Percentiles rank a stretch among this genome's conserved stretches.
Conservation (phyloP, 2,329 filamentous ascomycete genomes). For the Neurospora sp. region DNA sequence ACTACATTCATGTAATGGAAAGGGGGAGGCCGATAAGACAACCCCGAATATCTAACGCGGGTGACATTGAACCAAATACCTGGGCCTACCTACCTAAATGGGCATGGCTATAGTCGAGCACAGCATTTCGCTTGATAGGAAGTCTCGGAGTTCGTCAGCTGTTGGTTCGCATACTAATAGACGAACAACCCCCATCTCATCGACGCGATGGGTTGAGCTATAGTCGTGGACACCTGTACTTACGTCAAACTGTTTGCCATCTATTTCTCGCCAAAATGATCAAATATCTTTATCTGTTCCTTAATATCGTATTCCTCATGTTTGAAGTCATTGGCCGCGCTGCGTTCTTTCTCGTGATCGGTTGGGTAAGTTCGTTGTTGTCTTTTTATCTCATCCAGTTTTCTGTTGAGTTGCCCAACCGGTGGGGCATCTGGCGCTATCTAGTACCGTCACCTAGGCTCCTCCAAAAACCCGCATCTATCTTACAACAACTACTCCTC, state of each 20-base stretch:
- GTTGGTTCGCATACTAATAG: background rate
- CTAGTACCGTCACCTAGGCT: background rate
- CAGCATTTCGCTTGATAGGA: background rate
- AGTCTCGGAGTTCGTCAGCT: background rate
- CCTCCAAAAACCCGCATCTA: background rate
- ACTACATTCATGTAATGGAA: background rate
- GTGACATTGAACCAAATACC: background rate
- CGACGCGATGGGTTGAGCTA: background rate
- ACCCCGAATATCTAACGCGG: background rate
- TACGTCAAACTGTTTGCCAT: background rate
- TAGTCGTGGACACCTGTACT: background rate
- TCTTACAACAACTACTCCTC: background rate
- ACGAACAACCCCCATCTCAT: background rate
- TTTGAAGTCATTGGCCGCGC: background rate
- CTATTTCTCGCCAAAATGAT: background rate
- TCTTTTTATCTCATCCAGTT: background rate
- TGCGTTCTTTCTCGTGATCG: background rate
- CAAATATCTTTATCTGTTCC: background rate
- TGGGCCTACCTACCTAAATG: background rate
- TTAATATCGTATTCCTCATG: background rate
- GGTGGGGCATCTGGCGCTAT: background rate
- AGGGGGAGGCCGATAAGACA: background rate
- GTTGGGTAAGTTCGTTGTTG: background rate
- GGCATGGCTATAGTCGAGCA: background rate
- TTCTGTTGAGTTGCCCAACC: background rate